phyloP scores from a whole-genome alignment of 192 early-diverging fungal genomes.

The Dissophora ornata region DNA sequence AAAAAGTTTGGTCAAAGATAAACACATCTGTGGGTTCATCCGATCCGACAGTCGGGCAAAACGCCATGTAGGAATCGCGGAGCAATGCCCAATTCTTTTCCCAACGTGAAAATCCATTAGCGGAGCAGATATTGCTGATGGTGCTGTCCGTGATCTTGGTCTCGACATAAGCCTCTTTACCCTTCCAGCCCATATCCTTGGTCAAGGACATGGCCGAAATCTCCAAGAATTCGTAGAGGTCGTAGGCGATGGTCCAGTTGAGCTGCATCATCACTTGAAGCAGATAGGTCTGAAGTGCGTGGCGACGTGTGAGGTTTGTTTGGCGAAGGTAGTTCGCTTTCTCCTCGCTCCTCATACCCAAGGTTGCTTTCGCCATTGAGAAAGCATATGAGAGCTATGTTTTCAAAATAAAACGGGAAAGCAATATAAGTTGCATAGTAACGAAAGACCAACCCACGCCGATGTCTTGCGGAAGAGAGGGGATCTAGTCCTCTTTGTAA shows the following conservation, averaged over 20 bases:
- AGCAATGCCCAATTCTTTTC: slow-evolving; percentile 76
- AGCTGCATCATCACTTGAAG: slow-evolving; percentile 64
- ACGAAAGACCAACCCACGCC: too few relatives aligned
- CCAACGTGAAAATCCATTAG: slow-evolving; percentile 59
- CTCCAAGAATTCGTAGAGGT: slow-evolving; percentile 82
- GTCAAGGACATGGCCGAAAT: slow-evolving; percentile 77
- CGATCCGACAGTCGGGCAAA: slow-evolving; percentile 58
- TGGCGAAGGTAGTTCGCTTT: slow-evolving; percentile 41
- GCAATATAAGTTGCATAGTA: too few relatives aligned
- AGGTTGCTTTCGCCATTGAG: slow-evolving; percentile 31
- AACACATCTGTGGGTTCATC: slow-evolving; percentile 60
- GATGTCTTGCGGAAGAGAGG: too few relatives aligned
- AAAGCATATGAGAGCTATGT: slow-evolving; percentile 23
- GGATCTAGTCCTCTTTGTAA: too few relatives aligned
- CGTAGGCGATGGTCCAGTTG: slow-evolving; percentile 71
- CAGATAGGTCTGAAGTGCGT: slow-evolving; percentile 71
- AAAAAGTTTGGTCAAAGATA: slow-evolving; percentile 62
- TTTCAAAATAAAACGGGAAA: neutral
- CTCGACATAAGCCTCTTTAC: slow-evolving; percentile 82
- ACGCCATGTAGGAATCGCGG: slow-evolving; percentile 77
- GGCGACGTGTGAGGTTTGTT: slow-evolving; percentile 62
- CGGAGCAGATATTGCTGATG: slow-evolving; percentile 54
- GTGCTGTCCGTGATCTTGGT: slow-evolving; percentile 68
- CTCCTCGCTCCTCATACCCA: slow-evolving; percentile 34
- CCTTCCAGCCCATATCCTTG: slow-evolving; percentile 87